Percentiles rank a stretch among this genome's conserved stretches.
Conservation (phyloP, 2,329 filamentous ascomycete species). For the Trichoderma guizhouense region DNA sequence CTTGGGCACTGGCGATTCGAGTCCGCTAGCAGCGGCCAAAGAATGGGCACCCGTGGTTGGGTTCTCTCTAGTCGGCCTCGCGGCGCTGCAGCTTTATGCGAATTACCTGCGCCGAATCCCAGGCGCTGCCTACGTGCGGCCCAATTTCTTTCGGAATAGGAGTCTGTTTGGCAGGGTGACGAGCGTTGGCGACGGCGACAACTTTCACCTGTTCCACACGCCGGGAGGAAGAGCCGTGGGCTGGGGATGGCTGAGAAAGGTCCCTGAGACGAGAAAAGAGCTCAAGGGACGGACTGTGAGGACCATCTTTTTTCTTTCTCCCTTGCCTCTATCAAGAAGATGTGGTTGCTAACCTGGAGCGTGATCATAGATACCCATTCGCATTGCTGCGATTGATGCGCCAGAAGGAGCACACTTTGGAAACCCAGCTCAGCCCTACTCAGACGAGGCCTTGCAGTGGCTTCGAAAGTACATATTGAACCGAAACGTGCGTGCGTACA, state of each 20-base stretch:
- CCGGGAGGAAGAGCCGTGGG: conserved; percentile 83
- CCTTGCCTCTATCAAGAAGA: not conserved
- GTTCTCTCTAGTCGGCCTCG: conserved; percentile 38
- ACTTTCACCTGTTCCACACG: conserved; percentile 91
- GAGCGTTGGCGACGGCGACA: conserved; percentile 93
- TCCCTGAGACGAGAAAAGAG: conserved; percentile 66
- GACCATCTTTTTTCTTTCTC: conserved; percentile 12
- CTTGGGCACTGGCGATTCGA: conserved; percentile 28
- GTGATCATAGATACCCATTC: conserved; percentile 68
- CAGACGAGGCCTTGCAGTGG: conserved; percentile 77
- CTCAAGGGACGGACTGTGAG: conserved; percentile 75
- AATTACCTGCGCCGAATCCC: conserved; percentile 83
- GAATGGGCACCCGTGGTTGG: conserved; percentile 40
- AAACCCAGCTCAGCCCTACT: conserved; percentile 77
- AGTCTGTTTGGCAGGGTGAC: conserved; percentile 84
- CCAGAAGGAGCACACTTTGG: conserved; percentile 94
- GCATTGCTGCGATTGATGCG: conserved; percentile 88
- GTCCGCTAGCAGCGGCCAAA: conserved; percentile 35
- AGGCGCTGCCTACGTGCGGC: conserved; percentile 69
- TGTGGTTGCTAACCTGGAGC: conserved; percentile 20
- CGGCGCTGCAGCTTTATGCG: conserved; percentile 56
- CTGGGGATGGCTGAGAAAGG: conserved; percentile 85
- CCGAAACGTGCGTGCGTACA: conserved; percentile 73
- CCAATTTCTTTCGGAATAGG: conserved; percentile 68
- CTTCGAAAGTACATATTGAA: conserved; percentile 69